phyloP scores from a whole-genome alignment of 1,284 basidiomycete species.

The Coniferiporia sulphurascens region DNA sequence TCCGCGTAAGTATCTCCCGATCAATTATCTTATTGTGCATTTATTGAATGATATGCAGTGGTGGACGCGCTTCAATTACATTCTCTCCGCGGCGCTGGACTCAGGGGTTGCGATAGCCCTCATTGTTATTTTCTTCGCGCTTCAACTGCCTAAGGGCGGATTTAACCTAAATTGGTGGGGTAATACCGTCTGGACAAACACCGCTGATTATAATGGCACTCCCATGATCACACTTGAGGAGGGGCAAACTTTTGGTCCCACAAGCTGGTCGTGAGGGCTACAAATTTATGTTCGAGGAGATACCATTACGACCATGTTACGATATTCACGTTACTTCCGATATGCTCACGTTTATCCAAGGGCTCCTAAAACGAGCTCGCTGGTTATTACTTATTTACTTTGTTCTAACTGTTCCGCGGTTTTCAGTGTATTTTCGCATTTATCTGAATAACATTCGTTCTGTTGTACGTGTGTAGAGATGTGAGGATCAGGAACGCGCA shows the following conservation, averaged over 20 bases:
- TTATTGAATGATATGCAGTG: slow-evolving; percentile 32
- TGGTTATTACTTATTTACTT: not conserved
- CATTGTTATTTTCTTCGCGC: slow-evolving; percentile 29
- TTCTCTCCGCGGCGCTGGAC: slow-evolving; percentile 41
- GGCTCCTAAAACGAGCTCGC: not conserved
- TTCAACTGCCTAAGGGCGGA: slow-evolving; percentile 28
- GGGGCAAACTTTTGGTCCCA: slow-evolving; percentile 52
- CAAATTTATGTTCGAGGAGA: not conserved
- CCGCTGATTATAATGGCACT: slow-evolving; percentile 53
- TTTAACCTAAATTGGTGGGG: slow-evolving; percentile 55
- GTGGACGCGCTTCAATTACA: slow-evolving; percentile 90
- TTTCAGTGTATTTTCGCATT: not conserved
- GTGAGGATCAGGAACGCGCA: too few relatives aligned
- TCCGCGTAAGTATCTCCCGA: slow-evolving; percentile 35
- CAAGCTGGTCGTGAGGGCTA: slow-evolving; percentile 40
- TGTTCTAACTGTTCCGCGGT: not conserved
- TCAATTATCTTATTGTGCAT: not conserved
- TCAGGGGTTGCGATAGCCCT: slow-evolving; percentile 29
- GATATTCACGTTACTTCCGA: not conserved
- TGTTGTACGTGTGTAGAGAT: too few relatives aligned
- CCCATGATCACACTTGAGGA: slow-evolving; percentile 42
- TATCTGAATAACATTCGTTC: not conserved
- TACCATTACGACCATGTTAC: not conserved
- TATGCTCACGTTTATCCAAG: not conserved
- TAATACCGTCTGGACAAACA: slow-evolving; percentile 58